phyloP scores from a whole-genome alignment of 139 green algal genomes.

The Zygnema circumcarinatum region DNA sequence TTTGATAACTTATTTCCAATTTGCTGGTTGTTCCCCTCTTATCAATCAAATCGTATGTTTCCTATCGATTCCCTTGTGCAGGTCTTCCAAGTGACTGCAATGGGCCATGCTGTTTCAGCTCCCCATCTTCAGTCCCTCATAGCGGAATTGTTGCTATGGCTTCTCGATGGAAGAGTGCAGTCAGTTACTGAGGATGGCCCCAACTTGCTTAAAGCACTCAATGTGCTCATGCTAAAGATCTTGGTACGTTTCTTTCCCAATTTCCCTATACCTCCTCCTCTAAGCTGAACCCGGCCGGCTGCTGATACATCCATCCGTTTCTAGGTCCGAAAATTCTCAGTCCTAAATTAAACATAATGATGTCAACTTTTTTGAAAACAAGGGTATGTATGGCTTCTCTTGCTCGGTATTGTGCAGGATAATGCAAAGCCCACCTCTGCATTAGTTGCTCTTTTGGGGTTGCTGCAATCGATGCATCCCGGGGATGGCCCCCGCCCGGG shows the following conservation, averaged over 20 bases:
- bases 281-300: not conserved
- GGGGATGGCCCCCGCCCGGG: conserved; percentile 7
- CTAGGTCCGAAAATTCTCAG: no score
- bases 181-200: conserved; percentile 46
- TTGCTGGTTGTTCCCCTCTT: no score
- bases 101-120: conserved; percentile 55
- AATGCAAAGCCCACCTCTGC: conserved; percentile 71
- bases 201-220: conserved; percentile 73
- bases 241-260: conserved; percentile 63
- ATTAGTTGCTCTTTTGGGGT: conserved; percentile 79
- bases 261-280: conserved; percentile 4
- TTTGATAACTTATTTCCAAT: no score
- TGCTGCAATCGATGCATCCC: conserved; percentile 68
- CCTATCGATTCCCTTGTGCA: conserved; percentile 11
- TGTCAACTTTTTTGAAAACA: no score
- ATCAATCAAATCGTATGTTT: no score
- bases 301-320: no score
- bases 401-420: conserved; percentile 66
- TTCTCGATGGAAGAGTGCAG: conserved; percentile 74
- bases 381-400: no score
- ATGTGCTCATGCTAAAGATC: conserved; percentile 93
- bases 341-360: no score
- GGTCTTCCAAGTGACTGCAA: conserved; percentile 59
- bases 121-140: conserved; percentile 64
- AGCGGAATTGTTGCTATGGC: conserved; percentile 68